phyloP scores from a whole-genome alignment of 176 grass and related monocot species.

The Oryza longistaminata region DNA sequence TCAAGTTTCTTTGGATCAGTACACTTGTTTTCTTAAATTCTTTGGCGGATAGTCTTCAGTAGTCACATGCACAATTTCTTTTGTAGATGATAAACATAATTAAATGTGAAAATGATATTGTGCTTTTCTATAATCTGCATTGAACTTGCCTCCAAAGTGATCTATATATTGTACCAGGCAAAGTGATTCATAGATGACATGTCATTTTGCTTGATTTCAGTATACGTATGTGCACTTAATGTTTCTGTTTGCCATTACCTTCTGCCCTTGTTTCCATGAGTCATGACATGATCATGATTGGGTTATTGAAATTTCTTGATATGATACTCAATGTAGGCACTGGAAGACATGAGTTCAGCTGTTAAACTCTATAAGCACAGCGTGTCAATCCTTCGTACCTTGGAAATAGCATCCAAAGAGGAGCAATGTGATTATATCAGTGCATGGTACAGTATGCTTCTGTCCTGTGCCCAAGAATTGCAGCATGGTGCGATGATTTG shows the following conservation, averaged over 20 bases:
- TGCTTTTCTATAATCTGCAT: background rate
- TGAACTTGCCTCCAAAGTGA: background rate
- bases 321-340: slow-evolving; percentile 39
- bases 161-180: background rate
- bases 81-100: background rate
- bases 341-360: slow-evolving; percentile 28
- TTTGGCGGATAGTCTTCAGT: background rate
- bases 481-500: slow-evolving; percentile 52
- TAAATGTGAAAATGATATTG: background rate
- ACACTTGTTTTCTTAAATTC: background rate
- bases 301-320: slow-evolving; percentile 18
- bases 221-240: background rate
- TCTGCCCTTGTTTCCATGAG: background rate
- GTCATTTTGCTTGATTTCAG: background rate
- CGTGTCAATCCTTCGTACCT: slow-evolving; percentile 34
- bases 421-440: slow-evolving; percentile 50
- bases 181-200: background rate
- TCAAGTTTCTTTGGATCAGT: background rate
- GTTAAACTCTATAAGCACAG: slow-evolving; percentile 59
- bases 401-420: slow-evolving; percentile 59
- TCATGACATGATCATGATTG: slow-evolving; percentile 22
- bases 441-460: slow-evolving; percentile 53
- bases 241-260: slow-evolving; percentile 8
- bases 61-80: background rate
- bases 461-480: slow-evolving; percentile 59